Conservation (phyloP, 2,329 filamentous ascomycete species). For the Endothia cerciana region DNA sequence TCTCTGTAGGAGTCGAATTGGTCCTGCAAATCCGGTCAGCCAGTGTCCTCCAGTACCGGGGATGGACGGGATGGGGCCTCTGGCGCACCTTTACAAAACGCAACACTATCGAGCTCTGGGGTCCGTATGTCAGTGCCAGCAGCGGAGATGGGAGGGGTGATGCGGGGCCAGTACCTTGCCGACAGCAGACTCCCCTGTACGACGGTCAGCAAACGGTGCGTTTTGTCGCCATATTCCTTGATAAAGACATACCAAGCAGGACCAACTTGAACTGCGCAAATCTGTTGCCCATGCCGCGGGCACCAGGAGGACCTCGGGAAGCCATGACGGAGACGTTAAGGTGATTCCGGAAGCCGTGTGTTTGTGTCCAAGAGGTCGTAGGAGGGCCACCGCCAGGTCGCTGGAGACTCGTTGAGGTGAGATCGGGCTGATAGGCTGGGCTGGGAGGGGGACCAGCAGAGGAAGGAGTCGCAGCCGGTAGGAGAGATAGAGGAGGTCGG, state of each 20-base stretch:
- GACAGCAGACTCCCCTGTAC: slow-evolving; percentile 90
- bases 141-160: slow-evolving; percentile 22
- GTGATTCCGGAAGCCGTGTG: slow-evolving; percentile 8
- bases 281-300: slow-evolving; percentile 72
- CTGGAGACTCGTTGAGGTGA: slow-evolving; percentile 6
- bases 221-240: neutral
- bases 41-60: slow-evolving; percentile 10
- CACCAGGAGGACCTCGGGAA: slow-evolving; percentile 70
- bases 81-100: slow-evolving; percentile 88
- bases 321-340: slow-evolving; percentile 66
- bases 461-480: slow-evolving; percentile 3
- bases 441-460: neutral
- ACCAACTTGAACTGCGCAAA: slow-evolving; percentile 99
- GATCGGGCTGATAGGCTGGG: slow-evolving; percentile 6
- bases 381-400: slow-evolving; percentile 22
- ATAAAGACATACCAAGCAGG: slow-evolving; percentile 73
- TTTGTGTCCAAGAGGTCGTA: slow-evolving; percentile 28
- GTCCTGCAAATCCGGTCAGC: slow-evolving; percentile 61
- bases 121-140: slow-evolving; percentile 36
- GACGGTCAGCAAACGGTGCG: slow-evolving; percentile 42
- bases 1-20: slow-evolving; percentile 98
- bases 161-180: slow-evolving; percentile 75
- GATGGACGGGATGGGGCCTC: neutral
- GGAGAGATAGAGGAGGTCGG: neutral
- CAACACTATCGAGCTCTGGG: slow-evolving; percentile 91